Evolutionary conservation across 495 filamentous ascomycete species (phyloP).

Genomic region (Chaetomium tenue): DNA sequence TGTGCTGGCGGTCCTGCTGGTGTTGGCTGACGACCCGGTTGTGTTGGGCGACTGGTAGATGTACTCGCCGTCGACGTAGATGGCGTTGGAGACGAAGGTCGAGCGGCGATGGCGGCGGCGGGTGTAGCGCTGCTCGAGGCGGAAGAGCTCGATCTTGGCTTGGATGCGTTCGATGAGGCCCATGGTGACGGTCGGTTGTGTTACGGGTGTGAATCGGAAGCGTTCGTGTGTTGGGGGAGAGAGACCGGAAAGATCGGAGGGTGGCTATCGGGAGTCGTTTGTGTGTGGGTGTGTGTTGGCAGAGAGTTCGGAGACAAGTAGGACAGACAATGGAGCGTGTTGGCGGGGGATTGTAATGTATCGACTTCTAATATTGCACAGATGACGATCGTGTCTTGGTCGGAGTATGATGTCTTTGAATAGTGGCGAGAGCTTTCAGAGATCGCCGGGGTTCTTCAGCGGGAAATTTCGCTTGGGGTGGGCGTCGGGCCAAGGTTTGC

Average conservation of each 20-base stretch:
- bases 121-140: conserved; percentile 89
- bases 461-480: background rate
- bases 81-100: conserved; percentile 78
- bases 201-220: background rate
- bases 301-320: background rate
- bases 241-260: background rate
- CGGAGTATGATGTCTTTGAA: conserved; percentile 1
- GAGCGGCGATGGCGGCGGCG: conserved; percentile 76
- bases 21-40: conserved; percentile 48
- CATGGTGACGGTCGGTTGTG: conserved; percentile 34
- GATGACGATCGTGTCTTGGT: conserved; percentile 6
- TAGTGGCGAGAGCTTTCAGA: background rate
- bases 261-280: background rate
- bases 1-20: conserved; percentile 14
- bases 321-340: background rate
- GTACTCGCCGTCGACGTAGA: conserved; percentile 93
- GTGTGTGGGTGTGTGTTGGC: too few relatives aligned
- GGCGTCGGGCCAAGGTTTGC: conserved; percentile 2
- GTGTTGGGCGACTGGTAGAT: conserved; percentile 59
- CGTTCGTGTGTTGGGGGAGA: conserved; percentile 2
- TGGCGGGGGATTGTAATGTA: background rate
- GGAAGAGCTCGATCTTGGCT: conserved; percentile 78
- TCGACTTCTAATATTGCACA: background rate
- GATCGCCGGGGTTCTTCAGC: background rate
- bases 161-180: conserved; percentile 52